These are phyloP conservation scores for Plasmodium gonderi DNA, from an alignment of 169 alveolate genomes.

Conservation along the genomic window DNA sequence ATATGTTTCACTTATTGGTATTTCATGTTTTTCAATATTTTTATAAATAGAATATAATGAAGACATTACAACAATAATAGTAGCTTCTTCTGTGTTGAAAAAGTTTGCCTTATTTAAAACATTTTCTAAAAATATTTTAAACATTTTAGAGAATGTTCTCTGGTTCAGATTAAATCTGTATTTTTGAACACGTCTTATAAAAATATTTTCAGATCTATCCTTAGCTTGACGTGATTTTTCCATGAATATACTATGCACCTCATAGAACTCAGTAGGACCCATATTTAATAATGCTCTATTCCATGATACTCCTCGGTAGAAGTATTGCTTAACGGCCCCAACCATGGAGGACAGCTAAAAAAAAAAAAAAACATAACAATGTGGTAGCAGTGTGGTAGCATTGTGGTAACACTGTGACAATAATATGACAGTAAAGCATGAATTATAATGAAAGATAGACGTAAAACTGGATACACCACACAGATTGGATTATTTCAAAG, in stretches of 20 bases:
- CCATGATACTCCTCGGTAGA: constrained; percentile 41
- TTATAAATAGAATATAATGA: constrained; percentile 48
- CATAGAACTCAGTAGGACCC: constrained; percentile 63
- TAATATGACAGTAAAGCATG: too few relatives aligned
- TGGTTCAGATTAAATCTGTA: constrained; percentile 48
- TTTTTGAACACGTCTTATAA: constrained; percentile 20
- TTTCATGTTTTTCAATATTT: constrained; percentile 39
- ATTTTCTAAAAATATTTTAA: constrained; percentile 54
- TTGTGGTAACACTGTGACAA: too few relatives aligned
- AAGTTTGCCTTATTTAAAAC: constrained; percentile 22
- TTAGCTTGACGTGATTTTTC: not conserved
- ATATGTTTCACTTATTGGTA: constrained; percentile 37
- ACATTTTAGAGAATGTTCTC: constrained; percentile 20
- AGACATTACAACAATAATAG: constrained; percentile 26
- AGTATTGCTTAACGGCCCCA: constrained; percentile 58
- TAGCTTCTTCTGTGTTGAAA: constrained; percentile 40
- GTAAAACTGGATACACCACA: too few relatives aligned
- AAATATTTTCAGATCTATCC: constrained; percentile 10
- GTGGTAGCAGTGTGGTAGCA: too few relatives aligned
- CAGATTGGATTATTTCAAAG: too few relatives aligned
- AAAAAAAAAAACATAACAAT: not conserved
- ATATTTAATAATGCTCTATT: constrained; percentile 36
- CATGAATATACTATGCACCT: constrained; percentile 15
- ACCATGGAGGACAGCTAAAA: constrained; percentile 45
- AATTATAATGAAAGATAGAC: too few relatives aligned